Base-by-base conservation (phyloP, 306 rosid species). In the peach (Prunus persica) region DNA sequence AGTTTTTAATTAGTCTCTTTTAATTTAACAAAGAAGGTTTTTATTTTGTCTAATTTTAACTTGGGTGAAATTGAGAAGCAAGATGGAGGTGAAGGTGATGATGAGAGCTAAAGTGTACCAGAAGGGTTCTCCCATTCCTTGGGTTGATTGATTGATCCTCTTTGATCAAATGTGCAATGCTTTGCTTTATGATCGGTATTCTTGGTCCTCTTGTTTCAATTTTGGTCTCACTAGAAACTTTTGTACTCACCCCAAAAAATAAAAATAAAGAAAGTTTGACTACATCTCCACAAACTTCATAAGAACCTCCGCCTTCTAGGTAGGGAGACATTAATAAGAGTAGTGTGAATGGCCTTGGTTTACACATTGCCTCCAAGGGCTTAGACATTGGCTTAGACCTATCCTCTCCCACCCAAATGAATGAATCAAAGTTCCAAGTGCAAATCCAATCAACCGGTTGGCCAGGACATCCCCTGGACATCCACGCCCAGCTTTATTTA, bases 401-500 rank as follows among this genome's bases (percentile, higher is more conserved):
- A 14, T 30, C 25, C 84, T 71, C 79, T 62, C 75, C 43, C 65
- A 28, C 55, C 76, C 89, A 74, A 80, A 86, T 43, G 76, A 78
- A 57, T 78, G 83, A 52, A 86, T 63, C 14, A 83, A 34, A 2
- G 78, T 19, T 12, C 78, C 89, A 28, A 86, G 18, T 2, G 87
- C 63, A 70, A 80, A 52, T 3, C 74, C 68, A 51, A 83, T 34
- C 9, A 77, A 49, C 46, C 81, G 71, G 10, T 74, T 82, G 5
- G 80, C 88, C 15, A 86, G 25, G 34, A 20, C 80, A 56, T 74
- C 47, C n/a, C 93, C 89, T 0, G 93, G 90, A 75, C 93, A 86
- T 19, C 83, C 82, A 24, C 88, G 16, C 34, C 93, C 30, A 3
- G 30, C 30, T 2, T 24, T 24, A 24, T 24, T 24, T 24, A 24